A percentile compares a stretch with the other conserved stretches of the same genome.
These are phyloP conservation scores for Epichloe hybrida DNA, from an alignment of 2,329 filamentous ascomycete species.

Conservation along the genomic window DNA sequence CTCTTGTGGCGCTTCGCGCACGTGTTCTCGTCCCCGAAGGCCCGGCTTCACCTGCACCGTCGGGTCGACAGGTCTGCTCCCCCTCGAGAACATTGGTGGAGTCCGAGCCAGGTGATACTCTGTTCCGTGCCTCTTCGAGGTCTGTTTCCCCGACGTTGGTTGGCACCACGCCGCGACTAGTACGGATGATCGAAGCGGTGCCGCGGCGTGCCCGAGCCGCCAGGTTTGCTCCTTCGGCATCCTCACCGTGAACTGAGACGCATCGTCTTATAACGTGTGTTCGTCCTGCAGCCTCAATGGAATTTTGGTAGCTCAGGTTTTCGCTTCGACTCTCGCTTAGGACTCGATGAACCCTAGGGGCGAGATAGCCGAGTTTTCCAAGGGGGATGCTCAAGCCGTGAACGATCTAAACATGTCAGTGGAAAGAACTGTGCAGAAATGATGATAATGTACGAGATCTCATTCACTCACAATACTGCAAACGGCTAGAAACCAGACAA, in stretches of 20 bases:
- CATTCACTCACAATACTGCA: constrained; percentile 64
- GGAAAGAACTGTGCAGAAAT: constrained; percentile 12
- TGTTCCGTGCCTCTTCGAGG: neutral
- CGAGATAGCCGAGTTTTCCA: constrained; percentile 49
- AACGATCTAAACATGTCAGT: constrained; percentile 33
- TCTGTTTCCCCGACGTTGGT: constrained; percentile 1
- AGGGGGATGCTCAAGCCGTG: constrained; percentile 75
- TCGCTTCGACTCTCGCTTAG: constrained; percentile 12
- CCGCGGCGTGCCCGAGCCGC: constrained; percentile 3
- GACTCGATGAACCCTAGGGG: constrained; percentile 42
- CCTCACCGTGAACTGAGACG: neutral
- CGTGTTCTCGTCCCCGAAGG: neutral
- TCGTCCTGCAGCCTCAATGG: neutral
- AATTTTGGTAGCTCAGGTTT: neutral
- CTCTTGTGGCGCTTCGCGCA: constrained; percentile 1
- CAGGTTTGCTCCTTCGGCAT: constrained; percentile 1
- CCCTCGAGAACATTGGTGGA: neutral
- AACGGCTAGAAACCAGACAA: constrained; percentile 77
- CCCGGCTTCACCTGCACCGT: neutral
- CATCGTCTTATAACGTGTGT: neutral
- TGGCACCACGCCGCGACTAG: constrained; percentile 1
- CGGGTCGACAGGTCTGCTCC: neutral
- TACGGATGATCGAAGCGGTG: neutral
- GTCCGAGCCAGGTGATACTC: neutral
- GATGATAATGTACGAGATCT: neutral